Conservation (phyloP, 768 basidiomycete genomes). For the Boletus edulis region DNA sequence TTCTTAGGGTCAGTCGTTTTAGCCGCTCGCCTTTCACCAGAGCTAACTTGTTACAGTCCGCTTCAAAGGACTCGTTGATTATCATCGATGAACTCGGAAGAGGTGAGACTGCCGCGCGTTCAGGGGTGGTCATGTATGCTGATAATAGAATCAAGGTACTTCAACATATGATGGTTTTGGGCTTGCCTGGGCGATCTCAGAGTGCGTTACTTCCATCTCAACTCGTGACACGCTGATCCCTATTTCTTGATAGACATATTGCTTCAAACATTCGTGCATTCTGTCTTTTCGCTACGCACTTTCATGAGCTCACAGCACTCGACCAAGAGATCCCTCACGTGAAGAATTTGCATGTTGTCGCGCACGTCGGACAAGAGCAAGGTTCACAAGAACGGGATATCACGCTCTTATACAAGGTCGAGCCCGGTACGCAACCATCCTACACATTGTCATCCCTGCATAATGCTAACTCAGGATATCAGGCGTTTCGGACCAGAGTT, state of each 20-base stretch:
- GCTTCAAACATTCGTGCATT: slow-evolving; percentile 90
- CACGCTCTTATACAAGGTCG: slow-evolving; percentile 70
- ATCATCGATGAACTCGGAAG: slow-evolving; percentile 97
- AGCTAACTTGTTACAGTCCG: slow-evolving; percentile 53
- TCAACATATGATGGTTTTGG: slow-evolving; percentile 98
- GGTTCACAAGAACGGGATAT: slow-evolving; percentile 67
- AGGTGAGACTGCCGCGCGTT: slow-evolving; percentile 41
- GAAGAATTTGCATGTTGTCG: slow-evolving; percentile 94
- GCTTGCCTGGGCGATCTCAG: slow-evolving; percentile 97
- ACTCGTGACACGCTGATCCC: neutral
- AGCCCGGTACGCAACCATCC: slow-evolving; percentile 59
- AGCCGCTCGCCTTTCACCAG: neutral
- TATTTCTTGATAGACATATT: slow-evolving; percentile 67
- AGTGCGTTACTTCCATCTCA: slow-evolving; percentile 48
- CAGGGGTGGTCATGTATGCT: neutral
- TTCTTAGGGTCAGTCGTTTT: slow-evolving; percentile 65
- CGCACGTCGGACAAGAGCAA: slow-evolving; percentile 68
- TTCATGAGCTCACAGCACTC: slow-evolving; percentile 93
- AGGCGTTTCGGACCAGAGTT: slow-evolving; percentile 96
- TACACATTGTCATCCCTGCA: neutral
- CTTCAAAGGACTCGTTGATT: slow-evolving; percentile 88
- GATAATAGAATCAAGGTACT: slow-evolving; percentile 54
- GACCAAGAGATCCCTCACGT: slow-evolving; percentile 85
- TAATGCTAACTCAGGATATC: neutral
- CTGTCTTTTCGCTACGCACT: slow-evolving; percentile 96